Base-by-base conservation (phyloP, 257 asterid genomes). In the Primulina huaijiensis region DNA sequence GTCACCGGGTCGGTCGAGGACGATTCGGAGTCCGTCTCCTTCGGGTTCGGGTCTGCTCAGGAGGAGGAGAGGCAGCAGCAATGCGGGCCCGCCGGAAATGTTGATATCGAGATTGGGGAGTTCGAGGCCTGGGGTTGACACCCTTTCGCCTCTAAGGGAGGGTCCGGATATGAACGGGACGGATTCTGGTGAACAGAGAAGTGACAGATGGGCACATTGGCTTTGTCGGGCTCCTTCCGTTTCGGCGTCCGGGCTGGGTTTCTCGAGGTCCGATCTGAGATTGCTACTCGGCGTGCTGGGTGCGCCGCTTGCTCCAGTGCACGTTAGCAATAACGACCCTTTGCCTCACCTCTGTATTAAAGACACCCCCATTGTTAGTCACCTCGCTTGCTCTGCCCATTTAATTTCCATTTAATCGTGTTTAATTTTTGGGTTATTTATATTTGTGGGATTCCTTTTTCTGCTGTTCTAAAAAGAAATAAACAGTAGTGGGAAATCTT, bases 271-370 rank as follows among this genome's bases (percentile, higher is more conserved):
- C 72, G 96, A 89, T 83, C 89, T 89, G 74, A 80, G 92, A 84
- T 77, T 89, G 76, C 81, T 89, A 14, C 96, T 89, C 53, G 95
- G 96, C 30, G 92, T 87, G 2, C 74, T 89, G 56, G 96, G 92
- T 50, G 92, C 96, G 73, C 96, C 95, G 73, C 82, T 89, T 7
- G 89, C 95, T 2, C 96, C 96, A 12, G 88, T 89, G 81, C 96
- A 85, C 84, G 92, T 89, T 74, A 87, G 83, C 84, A 80, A 76
- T 72, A 69, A 1, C 37, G 86, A 85, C 74, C 88, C 89, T 61
- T 67, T 87, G 75, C 90, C 90, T 21, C 87, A 86, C 75, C 85
- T 86, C 43, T 75, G 66, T 43, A 77, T 86, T 19, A 86, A 86
- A 53, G 87, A 83, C 57, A 85, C 88, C 34, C 88, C 86, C 76